A percentile compares a stretch with the other conserved stretches of the same genome.
Evolutionary conservation across 2,329 filamentous ascomycete genomes (phyloP).

Genomic region (Trichothecium roseum): DNA sequence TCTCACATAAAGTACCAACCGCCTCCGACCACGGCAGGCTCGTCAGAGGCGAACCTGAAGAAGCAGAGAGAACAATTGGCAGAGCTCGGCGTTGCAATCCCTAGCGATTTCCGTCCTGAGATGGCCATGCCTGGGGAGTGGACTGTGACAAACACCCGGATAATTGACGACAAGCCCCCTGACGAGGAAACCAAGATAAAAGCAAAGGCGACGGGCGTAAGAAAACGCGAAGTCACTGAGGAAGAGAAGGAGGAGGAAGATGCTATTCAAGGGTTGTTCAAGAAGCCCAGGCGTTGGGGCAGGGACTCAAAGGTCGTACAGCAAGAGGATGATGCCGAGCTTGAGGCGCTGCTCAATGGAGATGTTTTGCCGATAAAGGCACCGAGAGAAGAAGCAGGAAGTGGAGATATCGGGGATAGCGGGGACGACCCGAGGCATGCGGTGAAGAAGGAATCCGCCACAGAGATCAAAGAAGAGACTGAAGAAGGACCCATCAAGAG

Average conservation of each 20-base stretch:
- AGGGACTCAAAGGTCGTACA: slow-evolving; percentile 39
- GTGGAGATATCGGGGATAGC: slow-evolving; percentile 13
- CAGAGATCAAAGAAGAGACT: slow-evolving; percentile 14
- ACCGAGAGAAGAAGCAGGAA: slow-evolving; percentile 10
- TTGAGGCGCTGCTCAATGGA: slow-evolving; percentile 49
- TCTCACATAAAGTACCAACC: slow-evolving; percentile 3
- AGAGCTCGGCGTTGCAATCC: slow-evolving; percentile 76
- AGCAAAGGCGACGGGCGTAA: slow-evolving; percentile 43
- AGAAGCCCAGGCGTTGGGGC: slow-evolving; percentile 46
- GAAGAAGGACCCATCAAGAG: slow-evolving; percentile 7
- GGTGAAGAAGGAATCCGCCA: slow-evolving; percentile 14
- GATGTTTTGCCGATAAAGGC: slow-evolving; percentile 13
- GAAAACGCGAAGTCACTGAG: slow-evolving; percentile 52
- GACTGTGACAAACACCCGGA: slow-evolving; percentile 59
- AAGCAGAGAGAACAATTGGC: slow-evolving; percentile 80
- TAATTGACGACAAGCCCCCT: slow-evolving; percentile 34
- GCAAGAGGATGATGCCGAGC: slow-evolving; percentile 39
- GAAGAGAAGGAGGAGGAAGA: slow-evolving; percentile 52
- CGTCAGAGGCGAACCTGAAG: slow-evolving; percentile 57
- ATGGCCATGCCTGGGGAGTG: slow-evolving; percentile 87
- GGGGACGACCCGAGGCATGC: slow-evolving; percentile 14
- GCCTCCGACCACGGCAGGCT: slow-evolving; percentile 6
- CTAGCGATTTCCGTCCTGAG: slow-evolving; percentile 64
- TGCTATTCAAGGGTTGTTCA: slow-evolving; percentile 47
- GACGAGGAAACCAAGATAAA: slow-evolving; percentile 29